Evolutionary conservation across 345 rosid species (phyloP), one percentile per base, ranked within the genome.

Genomic region (Eucalyptus sideroxylon): DNA sequence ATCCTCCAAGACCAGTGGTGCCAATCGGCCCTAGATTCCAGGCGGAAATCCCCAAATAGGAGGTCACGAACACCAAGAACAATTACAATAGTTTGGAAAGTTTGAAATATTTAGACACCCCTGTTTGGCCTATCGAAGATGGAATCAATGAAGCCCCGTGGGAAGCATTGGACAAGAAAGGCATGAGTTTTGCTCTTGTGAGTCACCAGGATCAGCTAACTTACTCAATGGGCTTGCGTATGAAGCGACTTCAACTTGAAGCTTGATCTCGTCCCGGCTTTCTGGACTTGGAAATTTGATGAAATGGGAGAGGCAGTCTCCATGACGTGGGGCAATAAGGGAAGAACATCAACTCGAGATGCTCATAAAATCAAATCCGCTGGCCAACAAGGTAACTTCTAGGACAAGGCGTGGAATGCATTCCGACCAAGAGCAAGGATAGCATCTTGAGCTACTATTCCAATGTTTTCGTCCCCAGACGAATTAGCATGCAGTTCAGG

Each of bases 11-110:
- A 87, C 62, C 91, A 9, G 87, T 85, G 86, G 90, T 93, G 86
- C 95, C 94, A 3, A 23, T 94, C 10, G 93, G 94, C 40, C 91
- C 92, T 13, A 56, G 90, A 83, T 94, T 93, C 89, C 94, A 93
- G 86, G 94, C 94, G 40, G 92, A 93, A 87, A 59, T 94, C 47
- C 94, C 95, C 11, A 88, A 88, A 37, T 93, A 93, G 93, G 86
- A 47, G 24, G 92, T 91, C 11, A 89, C 91, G 30, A 69, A 88
- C 87, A 88, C 90, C 87, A 87, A 86, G 47, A 87, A 72, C 89
- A 87, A 92, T 8, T 92, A 92, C 86, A 87, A 89, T n/a, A 90
- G 91, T 88, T 92, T 92, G 13, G 89, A 90, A 55, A 91, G 86
- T 45, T 65, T 91, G 69, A 94, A 90, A 88, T 93, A 93, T 94